Base-by-base conservation (phyloP, 768 basidiomycete genomes). In the Trametes elegans region DNA sequence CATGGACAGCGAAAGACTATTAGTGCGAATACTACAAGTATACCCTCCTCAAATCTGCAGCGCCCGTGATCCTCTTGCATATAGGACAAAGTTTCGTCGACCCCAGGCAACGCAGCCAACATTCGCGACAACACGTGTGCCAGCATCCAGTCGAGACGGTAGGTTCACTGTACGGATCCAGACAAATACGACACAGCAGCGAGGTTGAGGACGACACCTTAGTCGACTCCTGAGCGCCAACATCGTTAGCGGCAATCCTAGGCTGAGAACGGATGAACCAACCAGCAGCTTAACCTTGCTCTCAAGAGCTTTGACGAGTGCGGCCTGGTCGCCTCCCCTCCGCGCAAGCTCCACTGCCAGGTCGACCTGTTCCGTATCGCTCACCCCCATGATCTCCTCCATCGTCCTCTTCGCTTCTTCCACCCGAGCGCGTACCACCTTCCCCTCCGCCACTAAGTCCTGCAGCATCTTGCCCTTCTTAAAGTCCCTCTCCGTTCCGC, bases 81-180 rank as follows among this genome's bases (percentile, higher is more conserved):
- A 92, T 91, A 0, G 90, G 90, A 66, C 90, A 93, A 14, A 92
- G 76, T 64, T 85, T 89, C 7, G 88, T 91, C 10, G 88, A 82
- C 19, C 87, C 87, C 38, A 93, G 75, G 68, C 90, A 91, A n/a
- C 83, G 82, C 29, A 93, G 70, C 90, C 90, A 93, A 68, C 90
- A 93, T 63, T 83, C 83, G 39, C 83, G 76, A 65, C 90, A 93
- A 60, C 87, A 91, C 0, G 88, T 88, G 65, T 93, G 90, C 90
- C 90, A 93, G 67, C 90, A 93, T 7, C 89, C 89, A 0, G 88
- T 90, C 13, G 88, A 90, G 8, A 84, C 80, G 0, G 89, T 90
- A 0, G 90, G 86, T 57, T 92, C 90, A 0, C 72, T 78, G 62
- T 90, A 90, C 2, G 85, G 78, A 43, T 90, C 90, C 14, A 93